These are phyloP conservation scores for Seminavis robusta DNA, from an alignment of 108 stramenopile genomes.

Conservation along the genomic window DNA sequence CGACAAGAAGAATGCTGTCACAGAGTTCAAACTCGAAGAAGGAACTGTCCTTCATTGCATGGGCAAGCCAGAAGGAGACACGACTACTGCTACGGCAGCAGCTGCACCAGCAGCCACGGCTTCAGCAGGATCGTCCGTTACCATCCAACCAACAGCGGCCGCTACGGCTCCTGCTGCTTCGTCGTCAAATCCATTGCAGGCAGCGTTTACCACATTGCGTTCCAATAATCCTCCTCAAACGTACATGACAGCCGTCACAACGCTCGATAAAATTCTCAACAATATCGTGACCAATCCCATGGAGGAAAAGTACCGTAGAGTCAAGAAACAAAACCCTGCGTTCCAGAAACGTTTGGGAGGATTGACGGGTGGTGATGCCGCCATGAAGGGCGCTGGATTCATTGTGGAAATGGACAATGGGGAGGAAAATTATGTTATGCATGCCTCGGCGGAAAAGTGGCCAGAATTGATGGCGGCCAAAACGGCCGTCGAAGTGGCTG, in stretches of 20 bases:
- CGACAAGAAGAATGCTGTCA: constrained; percentile 36
- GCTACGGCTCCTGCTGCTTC: constrained; percentile 13
- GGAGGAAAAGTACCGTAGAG: constrained; percentile 86
- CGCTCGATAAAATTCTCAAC: constrained; percentile 57
- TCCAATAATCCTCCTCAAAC: constrained; percentile 27
- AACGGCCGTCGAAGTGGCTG: constrained; percentile 33
- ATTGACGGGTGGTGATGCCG: constrained; percentile 46
- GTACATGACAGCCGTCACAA: constrained; percentile 57
- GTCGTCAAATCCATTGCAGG: constrained; percentile 29
- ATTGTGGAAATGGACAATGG: constrained; percentile 25
- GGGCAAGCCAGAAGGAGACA: constrained; percentile 60
- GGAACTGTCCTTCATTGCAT: constrained; percentile 85
- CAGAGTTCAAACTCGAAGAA: constrained; percentile 70
- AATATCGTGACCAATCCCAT: constrained; percentile 73
- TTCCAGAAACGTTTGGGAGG: constrained; percentile 68
- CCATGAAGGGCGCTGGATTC: constrained; percentile 60
- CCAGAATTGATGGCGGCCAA: constrained; percentile 43
- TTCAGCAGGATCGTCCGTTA: constrained; percentile 14
- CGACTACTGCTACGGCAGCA: constrained; percentile 3
- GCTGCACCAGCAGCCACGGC: constrained; percentile 7
- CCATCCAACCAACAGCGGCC: constrained; percentile 7
- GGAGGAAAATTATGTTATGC: constrained; percentile 45
- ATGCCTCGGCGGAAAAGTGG: constrained; percentile 72
- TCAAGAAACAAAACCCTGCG: constrained; percentile 70
- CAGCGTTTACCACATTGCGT: constrained; percentile 47